Conservation (phyloP, 2,329 filamentous ascomycete genomes). For the Hymenoscyphus salicellus region DNA sequence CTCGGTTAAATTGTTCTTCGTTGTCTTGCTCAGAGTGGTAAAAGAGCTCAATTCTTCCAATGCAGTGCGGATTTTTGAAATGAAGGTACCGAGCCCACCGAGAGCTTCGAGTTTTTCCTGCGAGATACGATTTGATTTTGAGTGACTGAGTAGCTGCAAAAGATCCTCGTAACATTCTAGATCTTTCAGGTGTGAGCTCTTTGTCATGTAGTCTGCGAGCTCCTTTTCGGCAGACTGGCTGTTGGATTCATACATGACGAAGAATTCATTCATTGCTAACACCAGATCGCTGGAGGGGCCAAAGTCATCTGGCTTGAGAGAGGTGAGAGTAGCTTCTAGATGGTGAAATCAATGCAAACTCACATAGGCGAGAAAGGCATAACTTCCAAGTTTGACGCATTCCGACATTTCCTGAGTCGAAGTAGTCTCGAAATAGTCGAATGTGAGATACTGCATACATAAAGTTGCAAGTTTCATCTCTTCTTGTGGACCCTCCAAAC, state of each 20-base stretch:
- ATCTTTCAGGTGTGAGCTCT: not conserved
- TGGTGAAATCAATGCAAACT: conserved; percentile 32
- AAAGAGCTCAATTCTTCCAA: conserved; percentile 5
- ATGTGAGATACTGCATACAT: conserved; percentile 32
- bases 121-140: not conserved
- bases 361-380: conserved; percentile 35
- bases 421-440: conserved; percentile 25
- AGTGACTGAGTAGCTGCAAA: not conserved
- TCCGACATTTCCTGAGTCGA: conserved; percentile 5
- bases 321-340: conserved; percentile 9
- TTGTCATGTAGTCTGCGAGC: not conserved
- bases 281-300: not conserved
- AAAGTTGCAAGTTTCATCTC: conserved; percentile 30
- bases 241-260: conserved; percentile 3
- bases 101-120: conserved; percentile 17
- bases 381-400: conserved; percentile 23
- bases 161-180: not conserved
- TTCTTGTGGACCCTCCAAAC: conserved; percentile 13
- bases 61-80: conserved; percentile 9
- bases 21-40: not conserved
- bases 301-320: not conserved
- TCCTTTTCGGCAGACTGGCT: no score
- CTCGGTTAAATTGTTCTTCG: not conserved
- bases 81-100: conserved; percentile 12
- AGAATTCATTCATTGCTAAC: not conserved